Percentiles rank a stretch among this genome's conserved stretches.
phyloP scores from a whole-genome alignment of 2,329 filamentous ascomycete genomes.

The Aspergillus sp. region DNA sequence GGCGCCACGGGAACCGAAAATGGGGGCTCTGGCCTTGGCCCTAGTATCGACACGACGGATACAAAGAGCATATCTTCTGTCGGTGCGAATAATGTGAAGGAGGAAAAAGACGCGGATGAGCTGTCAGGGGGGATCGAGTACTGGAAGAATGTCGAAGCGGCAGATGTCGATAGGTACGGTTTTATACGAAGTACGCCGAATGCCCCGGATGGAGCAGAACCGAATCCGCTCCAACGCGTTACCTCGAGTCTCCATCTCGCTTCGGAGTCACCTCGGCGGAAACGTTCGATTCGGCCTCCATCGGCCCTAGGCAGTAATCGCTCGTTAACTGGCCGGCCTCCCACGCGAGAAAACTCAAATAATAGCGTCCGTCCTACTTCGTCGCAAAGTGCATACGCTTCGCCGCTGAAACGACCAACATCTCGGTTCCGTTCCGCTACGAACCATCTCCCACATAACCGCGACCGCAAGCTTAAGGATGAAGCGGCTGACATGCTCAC shows the following conservation, averaged over 20 bases:
- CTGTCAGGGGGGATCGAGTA: slow-evolving; percentile 56
- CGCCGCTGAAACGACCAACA: slow-evolving; percentile 30
- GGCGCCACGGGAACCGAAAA: slow-evolving; percentile 17
- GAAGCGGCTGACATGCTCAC: slow-evolving; percentile 59
- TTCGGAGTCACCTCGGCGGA: slow-evolving; percentile 46
- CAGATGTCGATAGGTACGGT: slow-evolving; percentile 55
- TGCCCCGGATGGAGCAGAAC: slow-evolving; percentile 23
- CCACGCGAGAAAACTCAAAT: slow-evolving; percentile 33
- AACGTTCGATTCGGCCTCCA: slow-evolving; percentile 42
- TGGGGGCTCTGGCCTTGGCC: slow-evolving; percentile 17
- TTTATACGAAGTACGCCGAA: slow-evolving; percentile 42
- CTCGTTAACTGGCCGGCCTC: slow-evolving; percentile 35
- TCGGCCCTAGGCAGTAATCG: slow-evolving; percentile 38
- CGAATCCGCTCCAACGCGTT: slow-evolving; percentile 46
- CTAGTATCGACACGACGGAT: slow-evolving; percentile 19
- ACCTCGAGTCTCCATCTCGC: slow-evolving; percentile 50
- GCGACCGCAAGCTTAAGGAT: slow-evolving; percentile 46
- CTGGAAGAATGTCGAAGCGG: slow-evolving; percentile 52
- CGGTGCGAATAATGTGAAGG: slow-evolving; percentile 23
- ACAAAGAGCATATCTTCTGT: slow-evolving; percentile 18
- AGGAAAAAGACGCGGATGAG: slow-evolving; percentile 46
- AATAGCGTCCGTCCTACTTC: slow-evolving; percentile 37
- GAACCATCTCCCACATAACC: slow-evolving; percentile 45
- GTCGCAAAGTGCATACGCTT: slow-evolving; percentile 37
- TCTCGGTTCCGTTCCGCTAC: slow-evolving; percentile 43